A percentile compares a stretch with the other conserved stretches of the same genome.
These are phyloP conservation scores for Cytospora paraplurivora DNA, from an alignment of 2,329 filamentous ascomycete genomes.

Conservation along the genomic window DNA sequence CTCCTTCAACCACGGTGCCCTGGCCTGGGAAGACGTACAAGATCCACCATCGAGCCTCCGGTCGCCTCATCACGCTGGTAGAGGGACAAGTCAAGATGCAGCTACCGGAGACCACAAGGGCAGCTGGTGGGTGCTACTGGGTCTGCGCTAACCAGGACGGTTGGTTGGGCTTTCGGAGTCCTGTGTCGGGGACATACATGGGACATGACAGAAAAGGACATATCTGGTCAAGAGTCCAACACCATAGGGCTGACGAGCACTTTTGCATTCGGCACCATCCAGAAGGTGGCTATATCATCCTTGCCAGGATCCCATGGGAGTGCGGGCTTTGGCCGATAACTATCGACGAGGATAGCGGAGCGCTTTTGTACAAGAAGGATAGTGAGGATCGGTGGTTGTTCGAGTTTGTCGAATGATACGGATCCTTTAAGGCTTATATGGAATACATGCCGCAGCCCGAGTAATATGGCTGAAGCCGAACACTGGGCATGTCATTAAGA, in stretches of 20 bases:
- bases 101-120: neutral
- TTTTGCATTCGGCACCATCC: conserved; percentile 2
- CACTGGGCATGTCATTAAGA: too few relatives aligned
- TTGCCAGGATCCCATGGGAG: neutral
- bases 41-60: conserved; percentile 1
- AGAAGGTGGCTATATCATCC: neutral
- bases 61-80: conserved; percentile 4
- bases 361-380: neutral
- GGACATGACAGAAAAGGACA: neutral
- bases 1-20: neutral
- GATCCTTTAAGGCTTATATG: too few relatives aligned
- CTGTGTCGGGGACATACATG: conserved; percentile 3
- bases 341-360: neutral
- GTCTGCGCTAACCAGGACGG: conserved; percentile 7
- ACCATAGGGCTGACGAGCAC: neutral
- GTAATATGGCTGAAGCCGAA: too few relatives aligned
- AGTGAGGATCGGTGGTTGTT: neutral
- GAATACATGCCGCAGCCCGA: too few relatives aligned
- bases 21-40: conserved; percentile 4
- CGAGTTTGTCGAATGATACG: neutral
- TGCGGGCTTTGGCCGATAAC: neutral
- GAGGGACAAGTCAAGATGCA: neutral
- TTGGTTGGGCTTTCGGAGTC: conserved; percentile 18
- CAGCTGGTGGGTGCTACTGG: conserved; percentile 11
- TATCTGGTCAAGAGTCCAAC: accelerated